These are phyloP conservation scores for Secale cereale DNA, from an alignment of 176 grass and related monocot species.

Conservation along the genomic window DNA sequence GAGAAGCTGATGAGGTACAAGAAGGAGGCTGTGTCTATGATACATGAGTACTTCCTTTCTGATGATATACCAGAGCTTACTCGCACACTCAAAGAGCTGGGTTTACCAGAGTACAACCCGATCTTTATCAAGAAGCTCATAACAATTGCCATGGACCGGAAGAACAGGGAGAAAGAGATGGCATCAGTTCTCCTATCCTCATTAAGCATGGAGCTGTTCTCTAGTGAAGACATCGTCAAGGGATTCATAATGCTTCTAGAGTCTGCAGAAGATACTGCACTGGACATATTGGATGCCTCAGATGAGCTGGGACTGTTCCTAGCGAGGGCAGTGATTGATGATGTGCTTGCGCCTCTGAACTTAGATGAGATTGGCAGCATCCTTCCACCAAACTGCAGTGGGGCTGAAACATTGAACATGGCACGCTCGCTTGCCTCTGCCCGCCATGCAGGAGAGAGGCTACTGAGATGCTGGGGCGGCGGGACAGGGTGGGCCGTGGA, in stretches of 20 bases:
- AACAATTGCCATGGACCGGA: conserved; percentile 89
- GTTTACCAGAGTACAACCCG: conserved; percentile 63
- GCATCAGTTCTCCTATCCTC: conserved; percentile 77
- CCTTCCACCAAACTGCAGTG: conserved; percentile 74
- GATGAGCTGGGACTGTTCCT: conserved; percentile 86
- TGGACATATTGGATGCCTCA: conserved; percentile 90
- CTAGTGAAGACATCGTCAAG: conserved; percentile 74
- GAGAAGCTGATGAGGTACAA: conserved; percentile 80
- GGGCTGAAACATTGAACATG: conserved; percentile 69
- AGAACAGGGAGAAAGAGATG: conserved; percentile 98
- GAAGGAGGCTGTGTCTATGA: conserved; percentile 78
- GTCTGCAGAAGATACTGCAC: conserved; percentile 87
- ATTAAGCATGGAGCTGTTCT: conserved; percentile 85
- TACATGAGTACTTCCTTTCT: conserved; percentile 93
- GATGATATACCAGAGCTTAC: conserved; percentile 83
- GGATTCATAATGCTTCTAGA: conserved; percentile 93
- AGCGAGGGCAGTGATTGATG: conserved; percentile 92
- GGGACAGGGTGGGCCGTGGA: conserved; percentile 80
- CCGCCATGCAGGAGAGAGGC: conserved; percentile 85
- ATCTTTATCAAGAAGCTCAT: conserved; percentile 92
- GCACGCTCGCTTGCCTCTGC: conserved; percentile 74
- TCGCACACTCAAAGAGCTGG: conserved; percentile 75
- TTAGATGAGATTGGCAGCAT: conserved; percentile 86
- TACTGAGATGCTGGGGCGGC: conserved; percentile 95
- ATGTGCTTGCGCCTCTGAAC: conserved; percentile 78